Evolutionary conservation across 1,284 basidiomycete species (phyloP).

Genomic region (Ceratobasidium sp.): DNA sequence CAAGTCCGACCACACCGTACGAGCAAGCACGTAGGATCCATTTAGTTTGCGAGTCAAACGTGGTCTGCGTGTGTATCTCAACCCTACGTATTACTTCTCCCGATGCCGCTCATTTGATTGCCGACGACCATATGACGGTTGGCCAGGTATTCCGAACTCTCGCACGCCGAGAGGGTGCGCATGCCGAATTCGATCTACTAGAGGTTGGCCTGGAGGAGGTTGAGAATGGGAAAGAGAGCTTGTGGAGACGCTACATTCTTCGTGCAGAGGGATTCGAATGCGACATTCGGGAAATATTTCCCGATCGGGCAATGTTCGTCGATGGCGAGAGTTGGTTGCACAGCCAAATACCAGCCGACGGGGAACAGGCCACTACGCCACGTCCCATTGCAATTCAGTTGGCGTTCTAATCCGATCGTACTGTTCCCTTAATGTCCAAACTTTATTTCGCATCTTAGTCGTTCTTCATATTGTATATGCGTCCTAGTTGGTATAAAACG

Average conservation of each 20-base stretch:
- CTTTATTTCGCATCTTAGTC: not conserved
- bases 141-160: slow-evolving; percentile 24
- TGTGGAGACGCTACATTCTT: slow-evolving; percentile 31
- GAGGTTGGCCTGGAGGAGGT: slow-evolving; percentile 10
- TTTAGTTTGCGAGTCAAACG: slow-evolving; percentile 14
- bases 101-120: slow-evolving; percentile 19
- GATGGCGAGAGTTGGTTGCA: slow-evolving; percentile 9
- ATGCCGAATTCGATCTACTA: slow-evolving; percentile 20
- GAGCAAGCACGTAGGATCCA: slow-evolving; percentile 32
- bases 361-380: slow-evolving; percentile 7
- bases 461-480: not conserved
- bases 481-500: not conserved
- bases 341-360: not conserved
- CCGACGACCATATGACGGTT: slow-evolving; percentile 25
- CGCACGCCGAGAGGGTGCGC: not conserved
- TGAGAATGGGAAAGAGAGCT: slow-evolving; percentile 8
- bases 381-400: slow-evolving; percentile 28
- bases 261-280: slow-evolving; percentile 26
- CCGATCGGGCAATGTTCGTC: slow-evolving; percentile 18
- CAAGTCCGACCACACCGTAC: slow-evolving; percentile 19
- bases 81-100: slow-evolving; percentile 33
- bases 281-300: slow-evolving; percentile 27
- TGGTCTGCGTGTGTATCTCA: slow-evolving; percentile 33
- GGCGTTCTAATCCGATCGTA: slow-evolving; percentile 13
- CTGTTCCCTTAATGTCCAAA: not conserved